Evolutionary conservation across 2,329 filamentous ascomycete genomes (phyloP).

Genomic region (Coniella lustricola): DNA sequence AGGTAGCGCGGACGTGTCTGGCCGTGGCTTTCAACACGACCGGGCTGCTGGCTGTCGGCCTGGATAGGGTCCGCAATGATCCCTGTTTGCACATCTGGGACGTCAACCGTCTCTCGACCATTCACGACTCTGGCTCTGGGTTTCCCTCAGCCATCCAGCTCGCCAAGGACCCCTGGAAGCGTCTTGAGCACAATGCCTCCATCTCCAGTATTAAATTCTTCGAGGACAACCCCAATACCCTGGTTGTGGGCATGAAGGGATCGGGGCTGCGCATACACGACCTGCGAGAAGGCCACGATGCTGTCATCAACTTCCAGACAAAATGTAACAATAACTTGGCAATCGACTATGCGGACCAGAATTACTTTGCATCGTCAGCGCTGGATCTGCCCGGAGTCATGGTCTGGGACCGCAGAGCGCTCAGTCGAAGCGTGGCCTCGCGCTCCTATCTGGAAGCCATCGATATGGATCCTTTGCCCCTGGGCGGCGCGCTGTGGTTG

Average conservation of each 20-base stretch:
- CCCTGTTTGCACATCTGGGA: slow-evolving; percentile 80
- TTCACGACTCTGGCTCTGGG: slow-evolving; percentile 37
- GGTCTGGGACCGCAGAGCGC: slow-evolving; percentile 71
- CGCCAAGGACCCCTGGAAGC: slow-evolving; percentile 50
- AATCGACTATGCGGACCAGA: slow-evolving; percentile 72
- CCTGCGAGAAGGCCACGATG: slow-evolving; percentile 43
- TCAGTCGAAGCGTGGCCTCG: slow-evolving; percentile 44
- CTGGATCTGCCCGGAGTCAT: slow-evolving; percentile 67
- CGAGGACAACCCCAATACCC: slow-evolving; percentile 64
- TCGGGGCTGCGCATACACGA: slow-evolving; percentile 72
- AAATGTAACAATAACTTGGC: slow-evolving; percentile 65
- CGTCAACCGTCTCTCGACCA: slow-evolving; percentile 52
- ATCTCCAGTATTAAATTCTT: slow-evolving; percentile 81
- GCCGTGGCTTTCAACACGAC: slow-evolving; percentile 71
- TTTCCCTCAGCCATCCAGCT: slow-evolving; percentile 42
- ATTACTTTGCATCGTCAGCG: slow-evolving; percentile 78
- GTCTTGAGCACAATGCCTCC: slow-evolving; percentile 61
- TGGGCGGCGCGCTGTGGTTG: slow-evolving; percentile 54
- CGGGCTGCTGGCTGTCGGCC: slow-evolving; percentile 67
- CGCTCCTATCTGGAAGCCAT: slow-evolving; percentile 49
- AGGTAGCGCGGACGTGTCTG: slow-evolving; percentile 71
- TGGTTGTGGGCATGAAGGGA: slow-evolving; percentile 69
- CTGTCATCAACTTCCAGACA: slow-evolving; percentile 54
- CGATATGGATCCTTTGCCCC: slow-evolving; percentile 54
- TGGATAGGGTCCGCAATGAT: slow-evolving; percentile 76